These are phyloP conservation scores for Limnanthes douglasii DNA, from an alignment of 345 rosid species.

Conservation along the genomic window DNA sequence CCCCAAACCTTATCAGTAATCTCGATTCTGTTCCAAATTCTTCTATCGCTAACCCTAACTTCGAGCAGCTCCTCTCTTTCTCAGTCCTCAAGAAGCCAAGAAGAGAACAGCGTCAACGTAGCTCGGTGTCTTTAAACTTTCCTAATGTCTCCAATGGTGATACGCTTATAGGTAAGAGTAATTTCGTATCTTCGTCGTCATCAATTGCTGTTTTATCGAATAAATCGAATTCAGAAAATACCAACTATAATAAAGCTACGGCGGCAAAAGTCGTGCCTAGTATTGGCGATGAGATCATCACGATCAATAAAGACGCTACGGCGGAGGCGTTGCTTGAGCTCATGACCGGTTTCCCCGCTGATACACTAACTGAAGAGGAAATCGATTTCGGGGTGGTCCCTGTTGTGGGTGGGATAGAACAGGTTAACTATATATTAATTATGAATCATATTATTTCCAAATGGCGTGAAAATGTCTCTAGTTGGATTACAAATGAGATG, in stretches of 20 bases:
- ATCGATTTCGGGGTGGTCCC: constrained; percentile 73
- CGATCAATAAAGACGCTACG: constrained; percentile 83
- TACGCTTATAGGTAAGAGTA: constrained; percentile 4
- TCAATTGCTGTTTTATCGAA: constrained; percentile 9
- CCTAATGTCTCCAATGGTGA: constrained; percentile 13
- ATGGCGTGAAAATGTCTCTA: constrained; percentile 67
- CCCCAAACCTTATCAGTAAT: no score
- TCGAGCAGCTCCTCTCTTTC: constrained; percentile 40
- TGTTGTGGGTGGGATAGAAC: constrained; percentile 79
- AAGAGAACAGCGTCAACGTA: constrained; percentile 71
- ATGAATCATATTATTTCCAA: constrained; percentile 75
- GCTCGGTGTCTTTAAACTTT: constrained; percentile 23
- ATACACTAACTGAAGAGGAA: constrained; percentile 79
- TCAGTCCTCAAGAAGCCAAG: constrained; percentile 71
- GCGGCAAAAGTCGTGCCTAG: constrained; percentile 13
- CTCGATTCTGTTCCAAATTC: no score
- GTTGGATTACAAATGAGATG: constrained; percentile 72
- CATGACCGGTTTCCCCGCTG: constrained; percentile 91
- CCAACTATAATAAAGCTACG: no score
- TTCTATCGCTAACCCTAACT: constrained; percentile 12
- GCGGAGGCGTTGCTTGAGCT: constrained; percentile 77
- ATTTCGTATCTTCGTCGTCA: constrained; percentile 11
- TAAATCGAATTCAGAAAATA: no score
- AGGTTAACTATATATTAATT: constrained; percentile 86
- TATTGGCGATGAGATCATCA: constrained; percentile 73